Base-by-base conservation (phyloP, 192 early-diverging fungal genomes). In the Backusella sp. region DNA sequence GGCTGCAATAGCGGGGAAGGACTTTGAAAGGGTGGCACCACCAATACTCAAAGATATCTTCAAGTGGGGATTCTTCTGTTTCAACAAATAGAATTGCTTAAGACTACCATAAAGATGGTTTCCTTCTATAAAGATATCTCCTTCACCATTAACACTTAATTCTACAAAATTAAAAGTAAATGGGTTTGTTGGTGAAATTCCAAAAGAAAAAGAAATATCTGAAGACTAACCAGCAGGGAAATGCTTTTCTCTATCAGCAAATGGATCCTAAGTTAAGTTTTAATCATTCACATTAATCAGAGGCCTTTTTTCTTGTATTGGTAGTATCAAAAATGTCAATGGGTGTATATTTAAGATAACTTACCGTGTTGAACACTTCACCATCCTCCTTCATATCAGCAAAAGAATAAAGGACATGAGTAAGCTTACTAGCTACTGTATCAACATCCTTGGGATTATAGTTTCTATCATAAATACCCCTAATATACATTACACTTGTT, bases 401-500 rank as follows among this genome's bases (percentile, higher is more conserved):
- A 84, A 95, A 95, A 17, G 87, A 91, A 73, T 95, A 95, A 73
- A 92, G 88, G 52, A 95, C 69, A 72, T 95, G 93, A n/a, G 92
- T 90, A 36, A 95, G 79, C 56, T 90, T 88, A 30, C 75, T 70
- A 19, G 79, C 80, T 72, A 92, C 89, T 32, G 74, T 80, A 17
- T 83, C 78, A 15, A 95, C 75, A 66, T 92, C 86, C 28, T 83
- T 72, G 7, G 90, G 90, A 72, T 84, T 84, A 77, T 88, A 91
- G 41, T 81, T 85, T 78, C 92, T 86, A 81, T 83, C 90, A 74
- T 95, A 95, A 44, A 94, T 93, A 11, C 85, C 86, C 94, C 94
- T 77, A 56, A 37, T 26, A 17, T n/a, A 36, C 9, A 26, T 34
- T 35, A 6, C 2, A 6, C 32, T 1, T 11, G 23, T 69, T 44